Conservation (phyloP, 2,329 filamentous ascomycete species). For the Colletotrichum chlorophyti region DNA sequence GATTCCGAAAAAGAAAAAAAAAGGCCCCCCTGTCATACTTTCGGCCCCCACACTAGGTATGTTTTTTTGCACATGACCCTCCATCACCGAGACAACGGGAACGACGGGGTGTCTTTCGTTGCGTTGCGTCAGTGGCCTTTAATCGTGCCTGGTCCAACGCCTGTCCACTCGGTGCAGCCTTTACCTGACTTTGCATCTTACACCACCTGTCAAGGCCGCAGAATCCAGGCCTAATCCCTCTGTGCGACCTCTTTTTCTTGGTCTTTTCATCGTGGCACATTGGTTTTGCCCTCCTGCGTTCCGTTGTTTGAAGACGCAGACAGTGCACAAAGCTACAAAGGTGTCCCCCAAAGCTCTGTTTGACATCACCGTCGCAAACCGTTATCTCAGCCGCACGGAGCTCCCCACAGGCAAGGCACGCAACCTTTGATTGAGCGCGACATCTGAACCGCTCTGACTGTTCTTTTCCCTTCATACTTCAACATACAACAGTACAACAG, state of each 20-base stretch:
- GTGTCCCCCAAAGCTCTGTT: conserved; percentile 3
- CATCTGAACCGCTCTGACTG: neutral
- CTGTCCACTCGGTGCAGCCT: conserved; percentile 13
- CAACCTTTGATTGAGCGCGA: neutral
- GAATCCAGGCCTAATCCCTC: conserved; percentile 15
- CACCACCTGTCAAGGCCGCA: conserved; percentile 22
- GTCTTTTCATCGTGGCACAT: too few species aligned
- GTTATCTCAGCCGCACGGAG: conserved; percentile 16
- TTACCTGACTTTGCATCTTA: conserved; percentile 21
- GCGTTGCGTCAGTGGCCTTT: conserved; percentile 40
- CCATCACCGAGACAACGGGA: conserved; percentile 42
- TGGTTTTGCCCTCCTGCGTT: neutral
- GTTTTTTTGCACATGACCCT: conserved; percentile 24
- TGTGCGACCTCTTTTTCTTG: conserved; percentile 6
- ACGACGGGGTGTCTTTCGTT: conserved; percentile 31
- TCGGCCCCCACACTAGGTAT: conserved; percentile 23
- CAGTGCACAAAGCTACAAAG: neutral
- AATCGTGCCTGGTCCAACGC: conserved; percentile 22
- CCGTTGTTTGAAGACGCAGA: neutral
- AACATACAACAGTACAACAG: too few species aligned
- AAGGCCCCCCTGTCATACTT: neutral
- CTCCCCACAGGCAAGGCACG: neutral
- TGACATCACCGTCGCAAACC: conserved; percentile 17
- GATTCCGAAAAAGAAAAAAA: neutral
- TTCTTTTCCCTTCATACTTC: neutral